Evolutionary conservation across 805 yeast genomes (phyloP).

Genomic region (Tetrapisispora iriomotensis): DNA sequence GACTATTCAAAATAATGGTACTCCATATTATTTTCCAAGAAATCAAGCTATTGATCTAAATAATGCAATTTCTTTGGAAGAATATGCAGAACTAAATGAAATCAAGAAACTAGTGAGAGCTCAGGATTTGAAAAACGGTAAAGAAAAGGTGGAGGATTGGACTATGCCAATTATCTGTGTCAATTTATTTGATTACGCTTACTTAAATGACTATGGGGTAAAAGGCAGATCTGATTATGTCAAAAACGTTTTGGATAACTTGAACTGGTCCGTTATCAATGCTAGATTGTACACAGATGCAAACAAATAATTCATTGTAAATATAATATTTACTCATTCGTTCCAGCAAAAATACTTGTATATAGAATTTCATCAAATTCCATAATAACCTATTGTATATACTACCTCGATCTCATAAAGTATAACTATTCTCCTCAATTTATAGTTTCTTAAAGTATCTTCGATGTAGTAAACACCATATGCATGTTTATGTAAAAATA

Average conservation of each 20-base stretch:
- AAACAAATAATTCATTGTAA: neutral
- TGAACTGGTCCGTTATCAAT: slow-evolving; percentile 75
- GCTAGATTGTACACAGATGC: slow-evolving; percentile 28
- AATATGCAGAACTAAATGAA: slow-evolving; percentile 37
- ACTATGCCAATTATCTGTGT: slow-evolving; percentile 57
- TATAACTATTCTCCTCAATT: no score
- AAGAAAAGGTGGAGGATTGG: slow-evolving; percentile 41
- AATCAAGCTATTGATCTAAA: slow-evolving; percentile 70
- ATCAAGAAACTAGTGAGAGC: slow-evolving; percentile 33
- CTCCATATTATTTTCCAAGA: slow-evolving; percentile 61
- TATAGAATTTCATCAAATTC: neutral
- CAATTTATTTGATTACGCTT: slow-evolving; percentile 88
- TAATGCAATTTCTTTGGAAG: slow-evolving; percentile 52
- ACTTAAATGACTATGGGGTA: slow-evolving; percentile 73
- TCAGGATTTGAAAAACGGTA: slow-evolving; percentile 4
- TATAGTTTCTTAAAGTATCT: no score
- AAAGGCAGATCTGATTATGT: slow-evolving; percentile 62
- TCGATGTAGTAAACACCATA: neutral
- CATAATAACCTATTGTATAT: no score
- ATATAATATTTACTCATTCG: neutral
- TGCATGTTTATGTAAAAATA: neutral
- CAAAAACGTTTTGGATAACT: slow-evolving; percentile 61
- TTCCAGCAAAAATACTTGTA: neutral
- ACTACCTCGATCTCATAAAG: no score
- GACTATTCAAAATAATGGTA: slow-evolving; percentile 61